Evolutionary conservation across 2,329 filamentous ascomycete species (phyloP), one percentile per base, ranked within the genome.

Genomic region (Neopestalotiopsis sp.): DNA sequence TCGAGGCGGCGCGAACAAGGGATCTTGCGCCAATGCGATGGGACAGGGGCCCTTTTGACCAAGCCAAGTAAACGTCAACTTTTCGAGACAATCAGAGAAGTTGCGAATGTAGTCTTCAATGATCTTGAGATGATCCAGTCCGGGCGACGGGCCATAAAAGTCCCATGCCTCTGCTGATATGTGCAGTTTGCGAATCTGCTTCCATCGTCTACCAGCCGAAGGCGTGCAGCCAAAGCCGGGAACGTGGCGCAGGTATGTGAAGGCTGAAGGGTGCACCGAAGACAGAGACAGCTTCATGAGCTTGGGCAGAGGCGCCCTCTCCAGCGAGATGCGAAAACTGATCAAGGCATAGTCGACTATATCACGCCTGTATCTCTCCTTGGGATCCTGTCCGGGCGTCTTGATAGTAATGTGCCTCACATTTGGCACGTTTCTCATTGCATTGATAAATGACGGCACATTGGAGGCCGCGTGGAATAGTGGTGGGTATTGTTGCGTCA

Each of bases 391-490:
- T 49, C 90, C 91, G 5, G 93, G 92, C 73, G 93, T 96, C 70
- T 89, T 90, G 76, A 97, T 87, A 63, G 88, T 91, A 69, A 97
- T 84, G 78, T 95, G 92, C 61, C 88, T 85, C 74, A 97, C 83
- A 74, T 91, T 92, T 69, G 88, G 83, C 75, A 97, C 79, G 71
- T 90, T 84, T 45, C 87, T 87, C 77, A 97, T 85, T 63, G 92
- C 92, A 71, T 90, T 87, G 74, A 95, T 90, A 82, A 97, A 97
- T 53, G 93, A 92, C 5, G 92, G 89, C 6, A 97, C 91, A 77
- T 97, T 96, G 70, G 93, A 95, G 7, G 94, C 93, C 6, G 94
- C 93, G 77, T 97, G 94, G 81, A 97, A 97, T 2, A 97, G 83
- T 5, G 94, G 93, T 66, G 94, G 93, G 76, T 97, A 97, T 81